Percentiles rank a stretch among this genome's conserved stretches.
Conservation (phyloP, 148 eudicot genomes). For the Vaccinium darrowii region DNA sequence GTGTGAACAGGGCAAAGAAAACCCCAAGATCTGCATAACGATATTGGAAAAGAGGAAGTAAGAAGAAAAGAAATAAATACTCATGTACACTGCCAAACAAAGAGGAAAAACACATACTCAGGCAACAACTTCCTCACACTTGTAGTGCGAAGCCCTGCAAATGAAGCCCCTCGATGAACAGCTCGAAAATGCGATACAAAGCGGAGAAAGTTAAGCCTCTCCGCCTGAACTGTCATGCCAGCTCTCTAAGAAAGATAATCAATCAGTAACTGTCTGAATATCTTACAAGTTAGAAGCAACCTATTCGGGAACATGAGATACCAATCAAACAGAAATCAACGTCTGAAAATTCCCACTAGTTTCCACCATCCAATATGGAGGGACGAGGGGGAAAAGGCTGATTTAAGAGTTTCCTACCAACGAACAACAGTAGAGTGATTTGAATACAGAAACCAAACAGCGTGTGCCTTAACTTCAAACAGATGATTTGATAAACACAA, state of each 20-base stretch:
- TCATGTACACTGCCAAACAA: not conserved
- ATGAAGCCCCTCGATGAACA: conserved; percentile 91
- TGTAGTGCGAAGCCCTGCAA: conserved; percentile 94
- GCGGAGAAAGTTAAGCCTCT: conserved; percentile 81
- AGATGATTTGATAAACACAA: not conserved
- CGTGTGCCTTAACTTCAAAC: not conserved
- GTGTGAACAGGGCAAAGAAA: conserved; percentile 99
- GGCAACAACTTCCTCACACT: conserved; percentile 95
- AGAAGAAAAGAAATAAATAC: not conserved
- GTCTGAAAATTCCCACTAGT: not conserved
- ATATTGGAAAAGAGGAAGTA: not conserved
- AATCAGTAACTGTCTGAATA: not conserved
- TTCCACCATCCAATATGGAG: not conserved
- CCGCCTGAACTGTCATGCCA: conserved; percentile 86
- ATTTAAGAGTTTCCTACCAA: not conserved
- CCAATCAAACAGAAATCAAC: not conserved
- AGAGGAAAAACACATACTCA: conserved; percentile 55
- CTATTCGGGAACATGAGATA: not conserved
- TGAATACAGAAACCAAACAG: not conserved
- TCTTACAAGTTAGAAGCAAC: not conserved
- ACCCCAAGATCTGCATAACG: conserved; percentile 83
- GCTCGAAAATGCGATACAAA: conserved; percentile 89
- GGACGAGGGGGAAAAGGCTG: not conserved
- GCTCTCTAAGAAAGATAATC: conserved; percentile 57
- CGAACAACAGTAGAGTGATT: not conserved